These are phyloP conservation scores for Ophiobolus disseminans DNA, from an alignment of 2,329 filamentous ascomycete species.

Conservation along the genomic window DNA sequence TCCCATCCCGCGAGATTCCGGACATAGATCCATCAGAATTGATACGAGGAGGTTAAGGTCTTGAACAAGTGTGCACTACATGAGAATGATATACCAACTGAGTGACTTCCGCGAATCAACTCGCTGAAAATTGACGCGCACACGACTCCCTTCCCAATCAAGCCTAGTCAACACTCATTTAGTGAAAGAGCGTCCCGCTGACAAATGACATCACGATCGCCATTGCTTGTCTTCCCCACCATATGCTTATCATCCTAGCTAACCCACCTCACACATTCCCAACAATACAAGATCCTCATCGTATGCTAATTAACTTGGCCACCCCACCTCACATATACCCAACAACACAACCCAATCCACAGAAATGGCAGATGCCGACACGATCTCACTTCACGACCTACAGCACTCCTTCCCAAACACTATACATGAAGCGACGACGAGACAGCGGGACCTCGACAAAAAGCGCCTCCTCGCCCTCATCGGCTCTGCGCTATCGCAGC, in stretches of 20 bases:
- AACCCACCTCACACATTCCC: too few relatives aligned
- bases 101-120: too few relatives aligned
- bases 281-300: too few relatives aligned
- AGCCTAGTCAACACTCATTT: not conserved
- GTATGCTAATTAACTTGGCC: too few relatives aligned
- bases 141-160: not conserved
- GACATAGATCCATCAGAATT: too few relatives aligned
- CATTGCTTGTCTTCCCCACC: not conserved
- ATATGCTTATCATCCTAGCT: not conserved
- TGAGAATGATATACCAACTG: too few relatives aligned
- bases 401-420: not conserved
- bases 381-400: not conserved
- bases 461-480: conserved; percentile 46
- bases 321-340: too few relatives aligned
- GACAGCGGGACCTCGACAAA: conserved; percentile 13
- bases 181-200: not conserved
- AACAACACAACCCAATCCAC: not conserved
- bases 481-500: conserved; percentile 56
- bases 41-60: too few relatives aligned
- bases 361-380: not conserved
- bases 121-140: too few relatives aligned
- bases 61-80: too few relatives aligned
- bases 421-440: not conserved
- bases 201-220: not conserved
- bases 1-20: too few relatives aligned